Evolutionary conservation across 2,329 filamentous ascomycete species (phyloP).

Genomic region (Colletotrichum sidae): DNA sequence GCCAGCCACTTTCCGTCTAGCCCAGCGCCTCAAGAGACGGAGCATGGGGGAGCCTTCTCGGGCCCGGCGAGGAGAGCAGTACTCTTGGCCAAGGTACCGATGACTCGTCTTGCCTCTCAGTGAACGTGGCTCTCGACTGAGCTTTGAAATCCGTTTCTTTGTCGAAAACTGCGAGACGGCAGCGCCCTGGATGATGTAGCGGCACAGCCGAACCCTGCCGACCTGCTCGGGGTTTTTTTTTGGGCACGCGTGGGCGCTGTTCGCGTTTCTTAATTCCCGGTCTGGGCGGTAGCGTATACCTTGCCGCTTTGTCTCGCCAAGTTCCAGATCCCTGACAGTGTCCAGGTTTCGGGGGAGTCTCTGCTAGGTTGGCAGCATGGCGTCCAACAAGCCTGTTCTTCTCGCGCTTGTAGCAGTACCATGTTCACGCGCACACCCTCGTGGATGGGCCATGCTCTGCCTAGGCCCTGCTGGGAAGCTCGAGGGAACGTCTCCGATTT

Average conservation of each 20-base stretch:
- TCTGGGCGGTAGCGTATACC: slow-evolving; percentile 30
- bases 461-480: slow-evolving; percentile 21
- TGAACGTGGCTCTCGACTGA: slow-evolving; percentile 1
- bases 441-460: slow-evolving; percentile 18
- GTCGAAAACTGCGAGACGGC: slow-evolving; percentile 2
- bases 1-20: slow-evolving; percentile 13
- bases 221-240: slow-evolving; percentile 23
- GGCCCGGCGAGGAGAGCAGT: slow-evolving; percentile 8
- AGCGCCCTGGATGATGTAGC: slow-evolving; percentile 6
- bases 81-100: slow-evolving; percentile 10
- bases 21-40: slow-evolving; percentile 15
- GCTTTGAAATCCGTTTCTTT: slow-evolving; percentile 7
- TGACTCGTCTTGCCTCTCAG: slow-evolving; percentile 7
- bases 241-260: slow-evolving; percentile 33
- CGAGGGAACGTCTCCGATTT: slow-evolving; percentile 27
- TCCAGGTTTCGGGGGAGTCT: background rate
- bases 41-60: slow-evolving; percentile 9
- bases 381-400: slow-evolving; percentile 10
- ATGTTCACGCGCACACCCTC: slow-evolving; percentile 11
- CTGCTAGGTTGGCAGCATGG: slow-evolving; percentile 3
- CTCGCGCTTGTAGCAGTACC: slow-evolving; percentile 29
- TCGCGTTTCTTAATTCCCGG: slow-evolving; percentile 35
- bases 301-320: slow-evolving; percentile 15
- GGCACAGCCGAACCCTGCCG: slow-evolving; percentile 18
- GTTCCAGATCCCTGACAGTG: slow-evolving; percentile 15